Evolutionary conservation across 495 filamentous ascomycete species (phyloP), one percentile per base, ranked within the genome.

Genomic region (Aspergillus kassunensis): DNA sequence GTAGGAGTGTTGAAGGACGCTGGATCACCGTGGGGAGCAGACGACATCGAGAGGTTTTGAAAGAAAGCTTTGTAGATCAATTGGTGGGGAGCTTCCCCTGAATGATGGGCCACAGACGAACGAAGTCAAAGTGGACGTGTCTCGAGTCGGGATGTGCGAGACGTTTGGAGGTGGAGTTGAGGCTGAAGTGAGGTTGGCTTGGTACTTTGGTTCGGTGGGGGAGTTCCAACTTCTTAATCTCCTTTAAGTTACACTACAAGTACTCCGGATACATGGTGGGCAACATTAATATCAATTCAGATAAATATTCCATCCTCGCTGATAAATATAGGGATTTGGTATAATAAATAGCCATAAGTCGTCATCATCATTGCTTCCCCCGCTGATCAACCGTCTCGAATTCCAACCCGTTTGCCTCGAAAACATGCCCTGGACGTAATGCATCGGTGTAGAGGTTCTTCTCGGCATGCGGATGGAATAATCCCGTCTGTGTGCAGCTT

Each of bases 361-460:
- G 19, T 18, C 2, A 46, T 37, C 42, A 40, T 53, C 15, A 53
- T 16, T 16, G 25, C 43, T 69, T 69, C 34, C 82, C 79, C 33
- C 90, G 80, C 60, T 95, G 68, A 68, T 96, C 90, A 2, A 91
- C 83, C 6, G 90, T 80, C 49, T 88, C 80, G 61, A 90, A 93
- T 20, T 86, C 79, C 49, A 95, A 67, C 7, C 84, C 84, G 29
- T 79, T 75, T 10, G 79, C 81, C 66, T 96, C 90, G 55, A 84
- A 85, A 5, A 97, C 93, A 74, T 98, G 93, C 0, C 93, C 93
- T 0, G 85, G 84, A 20, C 85, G 72, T 42, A 87, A 65, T 0
- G 91, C 93, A 65, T 90, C 87, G 0, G 87, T 95, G 62, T 97
- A 98, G 6, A 95, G 78, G 57, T 91, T 81, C 5, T 68, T 58